Evolutionary conservation across 306 rosid species (phyloP).

Genomic region (Crotalaria pallida): DNA sequence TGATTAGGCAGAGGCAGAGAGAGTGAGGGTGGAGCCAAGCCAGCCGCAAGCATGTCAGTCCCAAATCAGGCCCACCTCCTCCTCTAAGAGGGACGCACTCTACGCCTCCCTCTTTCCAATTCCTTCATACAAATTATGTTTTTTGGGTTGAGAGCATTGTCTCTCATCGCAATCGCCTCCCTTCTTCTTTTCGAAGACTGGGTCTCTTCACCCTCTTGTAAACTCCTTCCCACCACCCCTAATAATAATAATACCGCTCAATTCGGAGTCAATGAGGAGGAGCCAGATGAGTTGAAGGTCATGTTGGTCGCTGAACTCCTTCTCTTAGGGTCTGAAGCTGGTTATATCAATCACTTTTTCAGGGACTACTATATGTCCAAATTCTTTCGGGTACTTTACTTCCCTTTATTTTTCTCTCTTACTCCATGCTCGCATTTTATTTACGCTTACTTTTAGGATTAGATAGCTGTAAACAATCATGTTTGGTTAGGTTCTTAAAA

Average conservation of each 20-base stretch:
- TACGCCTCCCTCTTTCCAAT: no score
- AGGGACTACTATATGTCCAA: slow-evolving; percentile 49
- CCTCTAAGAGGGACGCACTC: neutral
- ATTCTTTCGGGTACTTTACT: slow-evolving; percentile 51
- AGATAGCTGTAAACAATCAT: neutral
- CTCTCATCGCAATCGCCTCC: slow-evolving; percentile 26
- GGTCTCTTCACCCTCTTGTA: slow-evolving; percentile 57
- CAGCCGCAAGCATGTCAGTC: no score
- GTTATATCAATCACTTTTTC: slow-evolving; percentile 33
- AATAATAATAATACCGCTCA: neutral
- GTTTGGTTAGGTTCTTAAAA: no score
- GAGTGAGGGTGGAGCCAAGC: no score
- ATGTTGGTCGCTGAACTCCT: slow-evolving; percentile 65
- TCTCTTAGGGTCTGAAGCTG: slow-evolving; percentile 43
- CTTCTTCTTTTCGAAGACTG: slow-evolving; percentile 42
- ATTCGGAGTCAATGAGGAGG: neutral
- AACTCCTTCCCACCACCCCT: slow-evolving; percentile 9
- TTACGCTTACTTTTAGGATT: neutral
- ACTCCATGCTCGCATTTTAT: neutral
- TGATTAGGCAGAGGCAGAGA: no score
- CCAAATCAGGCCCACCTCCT: neutral
- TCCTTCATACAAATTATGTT: slow-evolving; percentile 20
- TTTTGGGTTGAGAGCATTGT: slow-evolving; percentile 28
- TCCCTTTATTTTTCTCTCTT: neutral
- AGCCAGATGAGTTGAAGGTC: slow-evolving; percentile 47